Base-by-base conservation (phyloP, 805 yeast genomes). In the Saccharomycopsis babjevae region DNA sequence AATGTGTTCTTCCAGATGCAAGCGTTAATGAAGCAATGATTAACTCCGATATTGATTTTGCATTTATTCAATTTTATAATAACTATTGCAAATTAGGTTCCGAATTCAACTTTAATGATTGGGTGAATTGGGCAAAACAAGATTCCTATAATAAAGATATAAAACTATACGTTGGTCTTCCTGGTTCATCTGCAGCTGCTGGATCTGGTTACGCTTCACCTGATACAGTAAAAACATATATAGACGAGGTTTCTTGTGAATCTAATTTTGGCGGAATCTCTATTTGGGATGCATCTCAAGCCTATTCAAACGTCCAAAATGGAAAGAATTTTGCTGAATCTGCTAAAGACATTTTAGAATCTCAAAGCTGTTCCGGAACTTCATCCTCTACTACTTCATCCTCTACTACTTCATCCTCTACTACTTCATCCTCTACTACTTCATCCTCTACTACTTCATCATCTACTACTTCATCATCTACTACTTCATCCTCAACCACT, bases 241-340 rank as follows among this genome's bases (percentile, higher is more conserved):
- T 75, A 15, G 56, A 60, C 7, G 62, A 63, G 13, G 64, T 71
- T 25, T 43, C 60, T 0, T 40, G 54, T 11, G 52, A 59, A 11
- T 52, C 69, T 1, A 70, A 74, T 65, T 88, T 91, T 69, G 97
- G 96, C 58, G 98, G 98, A 65, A 79, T 92, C 68, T 83, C 86
- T 79, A 74, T 91, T 64, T 92, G 98, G 97, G 96, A 90, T 72
- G 96, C 96, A 15, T 84, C 91, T 54, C 87, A 86, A 68, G 92
- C 84, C 50, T 81, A 78, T 66, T 66, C 46, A 7, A 62, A 62
- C 38, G 16, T 13, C 6, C 57, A 42, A 18, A 70, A 68, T 39
- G 62, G 62, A 39, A 57, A 25, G n/a, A 61, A 46, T 46, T 63
- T 40, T 55, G 64, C 61, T 32, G 39, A 40, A 32, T 22, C 46